Evolutionary conservation across 176 grass and related monocot species (phyloP), one percentile per base, ranked within the genome.

Genomic region (Musa beccarii): DNA sequence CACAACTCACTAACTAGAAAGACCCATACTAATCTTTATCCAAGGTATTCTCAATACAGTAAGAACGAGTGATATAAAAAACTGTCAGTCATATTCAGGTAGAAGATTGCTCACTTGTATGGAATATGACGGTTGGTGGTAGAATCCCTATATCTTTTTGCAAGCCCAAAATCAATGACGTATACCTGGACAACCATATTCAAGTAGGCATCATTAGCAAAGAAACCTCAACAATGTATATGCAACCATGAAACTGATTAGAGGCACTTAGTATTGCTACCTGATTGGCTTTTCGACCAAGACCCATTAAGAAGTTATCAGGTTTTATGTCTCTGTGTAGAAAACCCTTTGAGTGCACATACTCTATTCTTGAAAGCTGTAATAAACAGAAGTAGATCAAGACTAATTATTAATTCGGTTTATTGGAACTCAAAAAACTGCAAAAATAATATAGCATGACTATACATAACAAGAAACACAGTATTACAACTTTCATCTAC

Each of bases 151-250:
- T 96, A 96, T 79, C 92, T 92, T 89, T 96, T 96, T 75, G 89
- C 92, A 88, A 96, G 92, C 29, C 92, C 92, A 80, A 96, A 96
- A 84, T 96, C 92, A 83, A 96, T 96, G 81, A 92, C 85, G 64
- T 92, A 96, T 23, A 96, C 92, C 92, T 96, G 76, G 69, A 80
- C 63, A 81, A 71, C 54, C 79, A 84, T 12, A 76, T 63, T 17
- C 22, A 63, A 17, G n/a, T 23, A 51, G 16, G 81, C 54, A 70
- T 73, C 54, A 72, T 86, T 78, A 53, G 59, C 53, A 66, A 2
- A 54, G 29, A 56, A 53, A 72, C 70, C 21, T 57, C n/a, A 61
- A 13, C 57, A 73, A 66, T 14, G 59, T n/a, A 66, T 65, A 74
- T 24, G 68, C 16, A 68, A 71, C 13, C 82, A 59, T 61, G 25